phyloP scores from a whole-genome alignment of 2,329 filamentous ascomycete species.

The Rutstroemia sp. region DNA sequence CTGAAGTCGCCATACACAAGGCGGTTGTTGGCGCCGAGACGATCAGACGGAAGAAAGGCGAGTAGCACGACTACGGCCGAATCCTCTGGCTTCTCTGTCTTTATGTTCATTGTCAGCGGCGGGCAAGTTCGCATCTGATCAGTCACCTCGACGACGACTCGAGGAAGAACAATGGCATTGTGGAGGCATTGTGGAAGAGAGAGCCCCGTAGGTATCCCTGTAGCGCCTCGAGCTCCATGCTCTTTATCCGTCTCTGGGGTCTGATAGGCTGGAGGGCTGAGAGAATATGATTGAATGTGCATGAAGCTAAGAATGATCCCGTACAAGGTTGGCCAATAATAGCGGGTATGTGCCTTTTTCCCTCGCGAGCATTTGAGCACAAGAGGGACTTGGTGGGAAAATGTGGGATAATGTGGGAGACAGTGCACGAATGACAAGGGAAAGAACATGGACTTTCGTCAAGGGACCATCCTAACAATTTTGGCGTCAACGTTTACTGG shows the following conservation, averaged over 20 bases:
- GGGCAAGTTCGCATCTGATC: too few relatives aligned
- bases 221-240: neutral
- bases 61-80: neutral
- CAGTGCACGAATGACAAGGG: neutral
- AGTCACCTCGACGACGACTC: too few relatives aligned
- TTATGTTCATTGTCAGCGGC: too few relatives aligned
- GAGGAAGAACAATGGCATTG: too few relatives aligned
- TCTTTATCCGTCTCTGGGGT: neutral
- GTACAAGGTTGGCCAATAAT: neutral
- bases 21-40: neutral
- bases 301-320: conserved; percentile 6
- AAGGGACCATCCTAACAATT: too few relatives aligned
- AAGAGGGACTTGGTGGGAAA: neutral
- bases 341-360: conserved; percentile 7
- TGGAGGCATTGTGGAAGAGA: too few relatives aligned
- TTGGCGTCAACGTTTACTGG: too few relatives aligned
- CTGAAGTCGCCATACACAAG: neutral
- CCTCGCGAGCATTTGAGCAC: neutral
- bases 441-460: too few relatives aligned
- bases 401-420: neutral
- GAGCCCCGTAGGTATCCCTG: neutral
- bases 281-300: conserved; percentile 3
- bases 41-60: neutral
- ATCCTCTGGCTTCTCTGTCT: neutral
- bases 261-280: conserved; percentile 2